phyloP scores from a whole-genome alignment of 2,329 filamentous ascomycete genomes.

The Talaromyces islandicus region DNA sequence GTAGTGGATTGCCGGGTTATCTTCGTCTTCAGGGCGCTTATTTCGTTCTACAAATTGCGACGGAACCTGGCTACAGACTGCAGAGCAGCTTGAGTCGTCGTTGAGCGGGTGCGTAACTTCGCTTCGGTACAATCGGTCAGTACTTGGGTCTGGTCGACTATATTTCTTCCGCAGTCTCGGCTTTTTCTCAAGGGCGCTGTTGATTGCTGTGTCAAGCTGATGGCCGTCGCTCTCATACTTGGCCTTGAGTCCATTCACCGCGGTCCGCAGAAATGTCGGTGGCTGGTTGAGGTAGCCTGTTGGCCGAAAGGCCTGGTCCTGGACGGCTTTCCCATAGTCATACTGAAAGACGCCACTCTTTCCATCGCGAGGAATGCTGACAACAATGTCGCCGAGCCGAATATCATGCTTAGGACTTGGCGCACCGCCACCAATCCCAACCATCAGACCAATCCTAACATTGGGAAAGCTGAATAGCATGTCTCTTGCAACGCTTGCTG shows the following conservation, averaged over 20 bases:
- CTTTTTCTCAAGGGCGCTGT: constrained; percentile 12
- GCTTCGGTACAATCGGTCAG: not conserved
- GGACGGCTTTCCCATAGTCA: constrained; percentile 20
- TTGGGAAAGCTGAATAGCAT: constrained; percentile 26
- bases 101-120: not conserved
- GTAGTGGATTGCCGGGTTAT: constrained; percentile 6
- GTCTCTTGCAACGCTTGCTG: constrained; percentile 25
- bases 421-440: constrained; percentile 37
- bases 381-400: constrained; percentile 13
- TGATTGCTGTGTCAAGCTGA: constrained; percentile 38
- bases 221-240: not conserved
- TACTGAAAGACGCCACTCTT: constrained; percentile 23
- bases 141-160: not conserved
- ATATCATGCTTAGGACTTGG: constrained; percentile 12
- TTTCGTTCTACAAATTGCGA: not conserved
- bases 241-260: constrained; percentile 11
- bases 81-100: not conserved
- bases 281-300: constrained; percentile 15
- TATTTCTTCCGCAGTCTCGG: constrained; percentile 7
- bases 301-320: constrained; percentile 12
- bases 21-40: not conserved
- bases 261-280: constrained; percentile 8
- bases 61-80: not conserved
- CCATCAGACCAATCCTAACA: constrained; percentile 35
- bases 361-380: constrained; percentile 15